Evolutionary conservation across 2,329 filamentous ascomycete species (phyloP).

Genomic region (Hypoxylon sp.): DNA sequence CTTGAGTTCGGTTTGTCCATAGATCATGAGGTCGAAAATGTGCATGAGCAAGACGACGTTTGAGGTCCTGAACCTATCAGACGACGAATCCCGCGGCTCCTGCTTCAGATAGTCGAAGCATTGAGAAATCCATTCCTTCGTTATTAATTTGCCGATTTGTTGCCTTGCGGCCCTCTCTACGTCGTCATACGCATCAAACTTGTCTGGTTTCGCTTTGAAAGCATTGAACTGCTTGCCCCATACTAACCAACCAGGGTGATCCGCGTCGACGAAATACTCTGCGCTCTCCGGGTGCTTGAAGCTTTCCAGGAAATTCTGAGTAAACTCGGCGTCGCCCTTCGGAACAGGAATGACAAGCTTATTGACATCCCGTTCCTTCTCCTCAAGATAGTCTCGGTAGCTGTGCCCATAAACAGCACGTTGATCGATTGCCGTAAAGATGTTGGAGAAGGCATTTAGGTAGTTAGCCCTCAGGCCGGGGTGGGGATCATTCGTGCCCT

Average conservation of each 20-base stretch:
- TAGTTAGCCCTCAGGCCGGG: conserved; percentile 87
- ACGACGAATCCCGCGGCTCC: conserved; percentile 84
- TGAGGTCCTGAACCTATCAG: conserved; percentile 90
- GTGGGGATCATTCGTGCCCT: conserved; percentile 89
- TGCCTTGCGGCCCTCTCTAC: conserved; percentile 79
- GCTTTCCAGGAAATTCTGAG: conserved; percentile 78
- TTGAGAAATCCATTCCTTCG: conserved; percentile 85
- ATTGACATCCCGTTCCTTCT: conserved; percentile 82
- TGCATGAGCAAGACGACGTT: conserved; percentile 90
- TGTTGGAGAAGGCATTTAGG: conserved; percentile 78
- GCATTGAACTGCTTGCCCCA: conserved; percentile 92
- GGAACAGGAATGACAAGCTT: conserved; percentile 80
- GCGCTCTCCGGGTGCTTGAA: conserved; percentile 81
- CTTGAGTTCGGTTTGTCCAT: conserved; percentile 79
- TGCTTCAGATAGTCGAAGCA: conserved; percentile 97
- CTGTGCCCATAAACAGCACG: conserved; percentile 87
- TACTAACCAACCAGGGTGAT: conserved; percentile 95
- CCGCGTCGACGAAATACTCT: conserved; percentile 90
- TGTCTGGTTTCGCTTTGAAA: conserved; percentile 77
- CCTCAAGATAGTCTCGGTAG: conserved; percentile 87
- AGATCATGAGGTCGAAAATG: conserved; percentile 89
- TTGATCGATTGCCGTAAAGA: conserved; percentile 90
- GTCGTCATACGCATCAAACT: conserved; percentile 81
- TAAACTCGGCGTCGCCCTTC: conserved; percentile 82
- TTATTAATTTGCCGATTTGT: conserved; percentile 84